Conservation (phyloP, 2,329 filamentous ascomycete species). For the Trichoderma simmonsii region DNA sequence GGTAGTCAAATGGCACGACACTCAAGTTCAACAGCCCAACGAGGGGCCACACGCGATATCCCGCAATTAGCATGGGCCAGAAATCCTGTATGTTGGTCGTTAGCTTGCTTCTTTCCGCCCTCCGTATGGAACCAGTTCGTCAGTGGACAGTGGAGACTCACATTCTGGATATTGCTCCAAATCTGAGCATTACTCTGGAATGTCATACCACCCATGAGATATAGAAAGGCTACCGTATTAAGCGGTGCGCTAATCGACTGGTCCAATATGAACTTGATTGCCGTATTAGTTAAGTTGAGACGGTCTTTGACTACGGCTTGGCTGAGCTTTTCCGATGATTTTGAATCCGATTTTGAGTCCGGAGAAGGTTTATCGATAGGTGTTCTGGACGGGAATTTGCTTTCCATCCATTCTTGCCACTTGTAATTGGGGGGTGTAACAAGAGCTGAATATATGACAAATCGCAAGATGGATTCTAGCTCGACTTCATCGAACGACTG, state of each 20-base stretch:
- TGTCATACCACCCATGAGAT: conserved; percentile 15
- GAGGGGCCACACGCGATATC: conserved; percentile 16
- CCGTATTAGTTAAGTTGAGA: conserved; percentile 9
- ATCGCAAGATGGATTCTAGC: conserved; percentile 1
- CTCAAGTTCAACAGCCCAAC: conserved; percentile 11
- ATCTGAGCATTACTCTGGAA: conserved; percentile 7
- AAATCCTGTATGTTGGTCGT: conserved; percentile 5
- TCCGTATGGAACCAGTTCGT: neutral
- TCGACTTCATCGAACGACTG: conserved; percentile 10
- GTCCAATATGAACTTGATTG: conserved; percentile 11
- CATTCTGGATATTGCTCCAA: neutral
- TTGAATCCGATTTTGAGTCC: neutral
- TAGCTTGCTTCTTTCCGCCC: neutral
- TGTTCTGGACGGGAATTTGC: conserved; percentile 1
- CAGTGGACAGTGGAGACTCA: neutral
- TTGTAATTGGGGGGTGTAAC: conserved; percentile 15
- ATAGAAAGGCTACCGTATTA: conserved; percentile 14
- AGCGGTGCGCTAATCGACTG: conserved; percentile 10
- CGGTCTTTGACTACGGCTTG: neutral
- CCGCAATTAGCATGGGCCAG: conserved; percentile 18
- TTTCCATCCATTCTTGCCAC: conserved; percentile 15
- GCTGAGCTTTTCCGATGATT: neutral
- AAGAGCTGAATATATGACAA: conserved; percentile 15
- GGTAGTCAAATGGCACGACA: conserved; percentile 17
- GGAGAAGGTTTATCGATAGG: neutral